Percentiles rank a stretch among this genome's conserved stretches.
Conservation (phyloP, 2,329 filamentous ascomycete species). For the Mariannaea elegans region DNA sequence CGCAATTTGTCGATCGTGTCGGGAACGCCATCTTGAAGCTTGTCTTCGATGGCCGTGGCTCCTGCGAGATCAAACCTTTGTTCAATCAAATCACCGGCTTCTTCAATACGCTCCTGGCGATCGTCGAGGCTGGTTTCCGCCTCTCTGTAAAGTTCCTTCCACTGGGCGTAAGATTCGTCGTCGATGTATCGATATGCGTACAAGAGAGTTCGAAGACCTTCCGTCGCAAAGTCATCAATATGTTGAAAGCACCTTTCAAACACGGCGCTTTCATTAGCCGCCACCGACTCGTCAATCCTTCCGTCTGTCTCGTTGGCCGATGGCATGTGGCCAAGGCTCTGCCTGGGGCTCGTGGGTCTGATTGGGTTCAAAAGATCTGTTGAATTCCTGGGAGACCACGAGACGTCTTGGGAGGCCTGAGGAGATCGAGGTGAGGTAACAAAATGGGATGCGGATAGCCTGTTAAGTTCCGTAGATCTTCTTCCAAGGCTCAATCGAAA, state of each 20-base stretch:
- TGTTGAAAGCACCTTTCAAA: slow-evolving; percentile 91
- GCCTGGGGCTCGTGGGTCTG: slow-evolving; percentile 32
- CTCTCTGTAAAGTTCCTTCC: slow-evolving; percentile 81
- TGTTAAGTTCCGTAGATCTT: slow-evolving; percentile 42
- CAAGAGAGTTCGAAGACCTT: slow-evolving; percentile 85
- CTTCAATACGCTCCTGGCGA: slow-evolving; percentile 81
- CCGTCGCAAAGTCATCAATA: slow-evolving; percentile 86
- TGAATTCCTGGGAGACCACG: slow-evolving; percentile 25
- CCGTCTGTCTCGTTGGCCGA: slow-evolving; percentile 51
- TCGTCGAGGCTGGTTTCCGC: slow-evolving; percentile 85
- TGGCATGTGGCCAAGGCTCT: slow-evolving; percentile 34
- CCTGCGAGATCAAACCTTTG: slow-evolving; percentile 83
- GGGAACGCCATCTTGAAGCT: slow-evolving; percentile 87
- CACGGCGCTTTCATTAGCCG: slow-evolving; percentile 69
- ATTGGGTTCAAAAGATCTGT: slow-evolving; percentile 34
- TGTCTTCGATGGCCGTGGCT: slow-evolving; percentile 93
- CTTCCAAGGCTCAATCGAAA: slow-evolving; percentile 43
- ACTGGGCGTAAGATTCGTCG: slow-evolving; percentile 76
- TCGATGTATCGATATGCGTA: slow-evolving; percentile 83
- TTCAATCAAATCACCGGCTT: slow-evolving; percentile 83
- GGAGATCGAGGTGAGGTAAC: slow-evolving; percentile 35
- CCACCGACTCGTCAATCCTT: slow-evolving; percentile 67
- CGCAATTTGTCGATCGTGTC: slow-evolving; percentile 91
- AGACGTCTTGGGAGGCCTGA: slow-evolving; percentile 39
- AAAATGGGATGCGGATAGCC: slow-evolving; percentile 42